These are phyloP conservation scores for Apophysomyces ossiformis DNA, from an alignment of 371 early-diverging fungal genomes.

Conservation along the genomic window DNA sequence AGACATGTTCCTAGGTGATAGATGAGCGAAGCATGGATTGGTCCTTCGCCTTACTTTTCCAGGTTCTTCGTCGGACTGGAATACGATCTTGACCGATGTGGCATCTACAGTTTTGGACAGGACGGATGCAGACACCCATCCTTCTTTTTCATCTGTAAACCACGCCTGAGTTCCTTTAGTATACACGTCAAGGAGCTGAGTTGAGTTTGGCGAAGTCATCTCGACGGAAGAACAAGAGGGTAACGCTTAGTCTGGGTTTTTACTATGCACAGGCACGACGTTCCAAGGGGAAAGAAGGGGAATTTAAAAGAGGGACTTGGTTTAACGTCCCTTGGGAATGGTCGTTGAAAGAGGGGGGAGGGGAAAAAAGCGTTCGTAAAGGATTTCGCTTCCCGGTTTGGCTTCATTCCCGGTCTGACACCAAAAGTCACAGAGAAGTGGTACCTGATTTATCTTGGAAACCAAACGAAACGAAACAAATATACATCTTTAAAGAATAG, in stretches of 20 bases:
- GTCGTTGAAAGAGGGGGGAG: slow-evolving; percentile 1
- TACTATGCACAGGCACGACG: slow-evolving; percentile 12
- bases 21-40: background rate
- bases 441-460: no score
- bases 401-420: background rate
- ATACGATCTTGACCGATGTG: slow-evolving; percentile 59
- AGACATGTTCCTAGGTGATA: slow-evolving; percentile 65
- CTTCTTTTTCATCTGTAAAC: slow-evolving; percentile 86
- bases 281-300: slow-evolving; percentile 10
- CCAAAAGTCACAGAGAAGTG: background rate
- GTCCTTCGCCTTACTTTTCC: slow-evolving; percentile 22
- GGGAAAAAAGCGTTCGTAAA: background rate
- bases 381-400: background rate
- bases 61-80: slow-evolving; percentile 64
- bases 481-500: no score
- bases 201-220: slow-evolving; percentile 23
- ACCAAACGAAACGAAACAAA: no score
- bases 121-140: slow-evolving; percentile 82
- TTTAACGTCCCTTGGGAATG: slow-evolving; percentile 2
- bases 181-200: slow-evolving; percentile 55
- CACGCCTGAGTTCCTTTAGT: slow-evolving; percentile 81
- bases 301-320: slow-evolving; percentile 6
- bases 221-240: slow-evolving; percentile 16
- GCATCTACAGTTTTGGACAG: slow-evolving; percentile 56
- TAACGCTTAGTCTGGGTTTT: slow-evolving; percentile 9